phyloP scores from a whole-genome alignment of 139 green algal species.

The Desmodesmus armatus region DNA sequence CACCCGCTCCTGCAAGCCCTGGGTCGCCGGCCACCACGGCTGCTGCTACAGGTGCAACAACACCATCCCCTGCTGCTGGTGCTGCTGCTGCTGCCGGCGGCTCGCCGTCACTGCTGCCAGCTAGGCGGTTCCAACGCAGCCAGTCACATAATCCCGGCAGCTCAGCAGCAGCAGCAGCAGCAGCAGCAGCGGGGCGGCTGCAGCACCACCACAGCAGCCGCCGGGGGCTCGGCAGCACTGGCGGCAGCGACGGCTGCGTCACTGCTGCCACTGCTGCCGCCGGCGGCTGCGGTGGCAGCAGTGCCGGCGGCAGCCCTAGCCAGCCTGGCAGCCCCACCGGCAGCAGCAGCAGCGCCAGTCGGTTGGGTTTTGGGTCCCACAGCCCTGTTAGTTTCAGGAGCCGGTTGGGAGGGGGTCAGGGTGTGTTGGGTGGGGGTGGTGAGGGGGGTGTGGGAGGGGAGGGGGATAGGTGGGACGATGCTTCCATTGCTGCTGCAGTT shows the following conservation, averaged over 20 bases:
- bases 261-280: background rate
- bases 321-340: background rate
- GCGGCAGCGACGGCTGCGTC: background rate
- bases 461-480: slow-evolving; percentile 1
- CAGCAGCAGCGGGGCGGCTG: background rate
- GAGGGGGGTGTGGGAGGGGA: background rate
- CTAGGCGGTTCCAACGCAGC: slow-evolving; percentile 11
- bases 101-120: background rate
- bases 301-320: background rate
- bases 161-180: background rate
- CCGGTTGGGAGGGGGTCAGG: background rate
- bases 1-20: background rate
- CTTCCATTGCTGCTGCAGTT: slow-evolving; percentile 31
- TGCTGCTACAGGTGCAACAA: background rate
- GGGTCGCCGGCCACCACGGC: background rate
- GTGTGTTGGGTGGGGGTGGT: background rate
- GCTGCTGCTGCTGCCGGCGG: background rate
- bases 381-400: background rate
- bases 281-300: background rate
- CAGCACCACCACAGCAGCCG: background rate
- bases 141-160: background rate
- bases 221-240: background rate
- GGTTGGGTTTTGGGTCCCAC: too few species aligned
- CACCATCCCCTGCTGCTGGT: background rate
- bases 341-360: too few species aligned